Percentiles rank a stretch among this genome's conserved stretches.
phyloP scores from a whole-genome alignment of 768 basidiomycete species.

The Mycena leptocephala region DNA sequence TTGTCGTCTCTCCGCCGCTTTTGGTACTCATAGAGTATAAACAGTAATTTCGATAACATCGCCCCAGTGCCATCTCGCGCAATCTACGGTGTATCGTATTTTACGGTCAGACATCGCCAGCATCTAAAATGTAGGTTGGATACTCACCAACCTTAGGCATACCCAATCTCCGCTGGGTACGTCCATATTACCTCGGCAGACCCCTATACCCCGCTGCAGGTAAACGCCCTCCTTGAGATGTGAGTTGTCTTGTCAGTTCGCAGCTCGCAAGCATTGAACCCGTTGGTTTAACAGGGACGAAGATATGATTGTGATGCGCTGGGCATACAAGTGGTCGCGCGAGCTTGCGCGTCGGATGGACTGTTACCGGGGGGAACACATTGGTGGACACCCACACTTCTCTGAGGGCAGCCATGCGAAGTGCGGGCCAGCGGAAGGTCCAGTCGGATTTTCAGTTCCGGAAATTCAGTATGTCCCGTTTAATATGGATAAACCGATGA shows the following conservation, averaged over 20 bases:
- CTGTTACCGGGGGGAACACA: conserved; percentile 34
- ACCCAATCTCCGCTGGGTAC: background rate
- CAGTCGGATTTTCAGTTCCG: conserved; percentile 24
- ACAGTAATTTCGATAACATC: background rate
- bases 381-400: background rate
- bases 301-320: conserved; percentile 48
- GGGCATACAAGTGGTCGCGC: conserved; percentile 57
- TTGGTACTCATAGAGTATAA: background rate
- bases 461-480: conserved; percentile 23
- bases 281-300: background rate
- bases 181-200: background rate
- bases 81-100: background rate
- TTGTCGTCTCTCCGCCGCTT: background rate
- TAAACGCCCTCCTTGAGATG: background rate
- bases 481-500: background rate
- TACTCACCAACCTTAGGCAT: conserved; percentile 21
- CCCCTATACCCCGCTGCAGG: background rate
- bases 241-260: background rate
- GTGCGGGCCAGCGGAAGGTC: conserved; percentile 16
- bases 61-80: background rate
- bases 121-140: background rate
- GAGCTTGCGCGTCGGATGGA: conserved; percentile 59
- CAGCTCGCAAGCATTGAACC: background rate
- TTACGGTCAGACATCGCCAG: background rate
- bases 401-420: conserved; percentile 7